Evolutionary conservation across 331 rosid genomes (phyloP).

Genomic region (Saraca asoca): DNA sequence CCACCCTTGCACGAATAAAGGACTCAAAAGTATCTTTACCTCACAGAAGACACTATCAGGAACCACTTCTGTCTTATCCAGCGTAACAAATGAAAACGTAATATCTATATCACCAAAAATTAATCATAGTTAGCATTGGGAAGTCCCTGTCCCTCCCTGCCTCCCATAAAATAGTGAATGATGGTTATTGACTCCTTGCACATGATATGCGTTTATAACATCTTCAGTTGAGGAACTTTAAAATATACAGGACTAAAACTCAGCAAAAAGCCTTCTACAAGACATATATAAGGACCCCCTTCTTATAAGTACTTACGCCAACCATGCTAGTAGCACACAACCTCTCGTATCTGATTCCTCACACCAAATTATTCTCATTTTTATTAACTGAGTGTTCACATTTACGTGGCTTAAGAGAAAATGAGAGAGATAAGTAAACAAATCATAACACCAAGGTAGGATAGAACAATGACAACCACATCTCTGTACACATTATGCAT

Average conservation of each 20-base stretch:
- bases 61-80: background rate
- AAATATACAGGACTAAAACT: background rate
- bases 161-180: background rate
- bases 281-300: conserved; percentile 1
- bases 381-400: conserved; percentile 19
- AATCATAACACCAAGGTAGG: background rate
- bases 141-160: background rate
- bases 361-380: background rate
- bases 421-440: background rate
- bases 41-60: background rate
- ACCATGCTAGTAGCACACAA: background rate
- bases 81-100: background rate
- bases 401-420: conserved; percentile 17
- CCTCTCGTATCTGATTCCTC: conserved; percentile 1
- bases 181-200: background rate
- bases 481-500: conserved; percentile 15
- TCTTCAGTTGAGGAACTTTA: background rate
- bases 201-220: background rate
- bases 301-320: conserved; percentile 1
- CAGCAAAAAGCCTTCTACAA: background rate
- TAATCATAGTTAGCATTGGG: background rate
- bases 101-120: background rate
- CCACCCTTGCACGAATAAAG: background rate
- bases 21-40: background rate
- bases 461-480: background rate